phyloP scores from a whole-genome alignment of 2,329 filamentous ascomycete genomes.

The Capronia americana region DNA sequence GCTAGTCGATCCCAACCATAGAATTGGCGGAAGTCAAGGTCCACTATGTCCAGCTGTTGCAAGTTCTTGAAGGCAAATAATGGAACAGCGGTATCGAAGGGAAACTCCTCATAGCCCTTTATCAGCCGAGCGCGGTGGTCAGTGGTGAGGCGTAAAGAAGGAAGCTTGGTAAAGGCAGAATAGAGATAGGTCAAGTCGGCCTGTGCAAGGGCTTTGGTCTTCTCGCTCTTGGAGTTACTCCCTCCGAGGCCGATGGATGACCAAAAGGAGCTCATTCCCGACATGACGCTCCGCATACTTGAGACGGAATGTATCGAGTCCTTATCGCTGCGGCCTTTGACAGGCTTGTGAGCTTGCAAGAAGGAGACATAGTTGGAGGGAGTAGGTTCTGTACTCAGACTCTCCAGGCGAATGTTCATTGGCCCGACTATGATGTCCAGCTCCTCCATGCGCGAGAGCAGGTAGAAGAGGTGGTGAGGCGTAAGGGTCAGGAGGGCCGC shows the following conservation, averaged over 20 bases:
- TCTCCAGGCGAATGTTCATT: constrained; percentile 95
- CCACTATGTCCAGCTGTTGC: constrained; percentile 89
- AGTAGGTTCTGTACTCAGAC: constrained; percentile 84
- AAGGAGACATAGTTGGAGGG: constrained; percentile 97
- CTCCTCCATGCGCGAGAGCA: constrained; percentile 94
- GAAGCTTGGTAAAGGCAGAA: constrained; percentile 98
- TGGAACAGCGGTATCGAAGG: constrained; percentile 95
- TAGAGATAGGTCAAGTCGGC: constrained; percentile 94
- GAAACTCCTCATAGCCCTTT: constrained; percentile 93
- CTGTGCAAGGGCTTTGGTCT: constrained; percentile 83
- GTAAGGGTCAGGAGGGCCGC: constrained; percentile 91
- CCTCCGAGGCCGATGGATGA: constrained; percentile 82
- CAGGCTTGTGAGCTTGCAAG: constrained; percentile 71
- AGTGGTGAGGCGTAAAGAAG: constrained; percentile 85
- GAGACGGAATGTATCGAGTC: constrained; percentile 95
- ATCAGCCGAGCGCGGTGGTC: constrained; percentile 92
- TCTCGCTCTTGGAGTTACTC: constrained; percentile 81
- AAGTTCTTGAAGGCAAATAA: constrained; percentile 98
- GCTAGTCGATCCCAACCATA: constrained; percentile 95
- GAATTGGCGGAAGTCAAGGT: constrained; percentile 95
- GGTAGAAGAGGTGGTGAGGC: constrained; percentile 94
- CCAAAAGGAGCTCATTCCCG: constrained; percentile 93
- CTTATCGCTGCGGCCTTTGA: constrained; percentile 80
- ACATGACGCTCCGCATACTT: constrained; percentile 96
- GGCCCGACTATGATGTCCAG: constrained; percentile 87